Conservation (phyloP, 2,329 filamentous ascomycete species). For the Chaetomiaceae sp. region DNA sequence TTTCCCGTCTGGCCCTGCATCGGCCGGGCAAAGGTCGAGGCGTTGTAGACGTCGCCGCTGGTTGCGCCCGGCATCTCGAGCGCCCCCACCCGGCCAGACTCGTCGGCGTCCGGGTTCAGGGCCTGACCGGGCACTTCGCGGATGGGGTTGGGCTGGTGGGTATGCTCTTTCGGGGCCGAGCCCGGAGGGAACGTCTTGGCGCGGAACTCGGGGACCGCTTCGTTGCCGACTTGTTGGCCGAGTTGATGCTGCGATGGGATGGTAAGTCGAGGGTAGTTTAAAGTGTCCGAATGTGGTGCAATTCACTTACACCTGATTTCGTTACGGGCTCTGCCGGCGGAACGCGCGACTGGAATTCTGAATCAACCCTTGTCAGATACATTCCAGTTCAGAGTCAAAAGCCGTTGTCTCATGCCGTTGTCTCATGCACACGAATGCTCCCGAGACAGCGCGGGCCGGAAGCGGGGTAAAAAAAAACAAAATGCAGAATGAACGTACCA, state of each 20-base stretch:
- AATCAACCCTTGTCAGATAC: neutral
- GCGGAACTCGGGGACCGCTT: slow-evolving; percentile 58
- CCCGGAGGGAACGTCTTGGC: slow-evolving; percentile 58
- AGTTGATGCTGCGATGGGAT: slow-evolving; percentile 52
- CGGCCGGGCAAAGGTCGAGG: slow-evolving; percentile 41
- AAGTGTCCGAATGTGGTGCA: too few relatives aligned
- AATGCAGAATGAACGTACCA: neutral
- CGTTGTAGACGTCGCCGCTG: slow-evolving; percentile 40
- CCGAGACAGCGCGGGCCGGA: neutral
- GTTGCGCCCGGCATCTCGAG: slow-evolving; percentile 42
- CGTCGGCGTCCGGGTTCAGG: slow-evolving; percentile 28
- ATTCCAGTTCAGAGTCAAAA: neutral
- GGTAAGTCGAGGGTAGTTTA: neutral
- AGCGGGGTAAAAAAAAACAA: too few relatives aligned
- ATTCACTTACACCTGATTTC: slow-evolving; percentile 51
- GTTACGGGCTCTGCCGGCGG: slow-evolving; percentile 49
- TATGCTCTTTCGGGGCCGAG: slow-evolving; percentile 50
- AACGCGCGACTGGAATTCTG: slow-evolving; percentile 50
- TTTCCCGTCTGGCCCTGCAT: slow-evolving; percentile 39
- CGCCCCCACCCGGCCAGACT: slow-evolving; percentile 23
- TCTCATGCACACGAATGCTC: neutral
- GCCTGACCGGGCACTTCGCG: slow-evolving; percentile 37
- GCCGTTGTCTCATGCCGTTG: neutral
- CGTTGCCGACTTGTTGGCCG: slow-evolving; percentile 57
- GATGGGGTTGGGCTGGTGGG: slow-evolving; percentile 38